Conservation (phyloP, 2,329 filamentous ascomycete species). For the Trichoderma guizhouense region DNA sequence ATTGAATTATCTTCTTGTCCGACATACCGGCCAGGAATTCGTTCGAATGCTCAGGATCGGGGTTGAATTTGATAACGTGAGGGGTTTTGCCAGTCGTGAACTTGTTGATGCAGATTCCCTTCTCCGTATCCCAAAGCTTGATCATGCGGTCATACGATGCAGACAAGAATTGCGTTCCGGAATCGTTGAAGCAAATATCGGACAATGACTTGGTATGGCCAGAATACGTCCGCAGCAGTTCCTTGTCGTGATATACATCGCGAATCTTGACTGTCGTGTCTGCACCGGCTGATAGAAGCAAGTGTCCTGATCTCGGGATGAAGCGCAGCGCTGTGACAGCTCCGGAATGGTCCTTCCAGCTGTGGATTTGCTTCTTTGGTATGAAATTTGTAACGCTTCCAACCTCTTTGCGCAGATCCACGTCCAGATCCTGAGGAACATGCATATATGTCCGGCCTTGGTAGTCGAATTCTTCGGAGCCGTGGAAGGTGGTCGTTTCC, state of each 20-base stretch:
- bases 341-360: conserved; percentile 81
- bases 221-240: conserved; percentile 84
- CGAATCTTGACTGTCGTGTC: conserved; percentile 91
- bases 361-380: conserved; percentile 89
- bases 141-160: conserved; percentile 93
- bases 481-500: conserved; percentile 87
- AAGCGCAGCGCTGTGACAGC: conserved; percentile 86
- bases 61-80: conserved; percentile 92
- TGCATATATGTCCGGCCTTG: conserved; percentile 98
- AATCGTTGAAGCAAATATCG: conserved; percentile 80
- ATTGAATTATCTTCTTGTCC: conserved; percentile 98
- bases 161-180: conserved; percentile 82
- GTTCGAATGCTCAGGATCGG: conserved; percentile 68
- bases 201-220: conserved; percentile 89
- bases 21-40: conserved; percentile 97
- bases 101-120: conserved; percentile 78
- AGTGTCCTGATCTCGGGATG: conserved; percentile 82
- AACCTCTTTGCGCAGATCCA: conserved; percentile 77
- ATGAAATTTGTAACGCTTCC: conserved; percentile 85
- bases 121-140: conserved; percentile 98
- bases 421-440: conserved; percentile 82
- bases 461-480: conserved; percentile 81
- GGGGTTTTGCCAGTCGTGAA: conserved; percentile 95
- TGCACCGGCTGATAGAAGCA: conserved; percentile 84
- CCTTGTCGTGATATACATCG: conserved; percentile 87